Conservation (phyloP, 176 grass and related monocot species). For the Carex cristatella region DNA sequence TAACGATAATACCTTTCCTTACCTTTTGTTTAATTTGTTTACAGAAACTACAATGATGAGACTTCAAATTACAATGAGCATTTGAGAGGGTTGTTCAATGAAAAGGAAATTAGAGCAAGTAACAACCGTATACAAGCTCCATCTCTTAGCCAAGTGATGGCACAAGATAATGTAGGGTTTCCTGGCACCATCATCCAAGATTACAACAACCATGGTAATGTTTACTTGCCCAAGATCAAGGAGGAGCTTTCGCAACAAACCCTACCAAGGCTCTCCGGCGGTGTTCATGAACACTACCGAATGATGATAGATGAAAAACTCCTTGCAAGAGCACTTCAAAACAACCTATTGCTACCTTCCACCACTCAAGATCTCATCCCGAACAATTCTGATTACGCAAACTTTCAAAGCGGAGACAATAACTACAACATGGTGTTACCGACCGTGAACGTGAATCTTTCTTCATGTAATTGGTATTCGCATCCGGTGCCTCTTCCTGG, state of each 20-base stretch:
- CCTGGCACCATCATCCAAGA: conserved; percentile 30
- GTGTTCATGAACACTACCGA: conserved; percentile 10
- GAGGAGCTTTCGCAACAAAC: conserved; percentile 20
- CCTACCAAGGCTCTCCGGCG: conserved; percentile 5
- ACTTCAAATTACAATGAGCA: conserved; percentile 29
- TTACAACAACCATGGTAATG: conserved; percentile 7
- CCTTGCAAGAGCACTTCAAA: conserved; percentile 18
- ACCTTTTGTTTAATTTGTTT: background rate
- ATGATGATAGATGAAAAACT: conserved; percentile 26
- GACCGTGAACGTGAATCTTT: conserved; percentile 34
- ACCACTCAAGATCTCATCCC: background rate
- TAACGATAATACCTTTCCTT: background rate
- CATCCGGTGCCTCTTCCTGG: conserved; percentile 2
- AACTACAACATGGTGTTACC: conserved; percentile 33
- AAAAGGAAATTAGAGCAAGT: conserved; percentile 29
- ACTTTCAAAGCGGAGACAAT: background rate
- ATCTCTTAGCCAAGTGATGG: conserved; percentile 45
- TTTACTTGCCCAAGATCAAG: conserved; percentile 32
- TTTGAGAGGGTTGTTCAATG: conserved; percentile 20
- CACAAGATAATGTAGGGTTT: conserved; percentile 75
- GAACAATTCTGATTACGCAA: background rate
- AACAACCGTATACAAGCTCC: conserved; percentile 22
- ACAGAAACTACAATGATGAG: conserved; percentile 33
- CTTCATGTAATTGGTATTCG: conserved; percentile 23
- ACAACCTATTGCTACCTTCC: conserved; percentile 14